phyloP scores from a whole-genome alignment of 352 stramenopile species.

The Pythium sukuiense region DNA sequence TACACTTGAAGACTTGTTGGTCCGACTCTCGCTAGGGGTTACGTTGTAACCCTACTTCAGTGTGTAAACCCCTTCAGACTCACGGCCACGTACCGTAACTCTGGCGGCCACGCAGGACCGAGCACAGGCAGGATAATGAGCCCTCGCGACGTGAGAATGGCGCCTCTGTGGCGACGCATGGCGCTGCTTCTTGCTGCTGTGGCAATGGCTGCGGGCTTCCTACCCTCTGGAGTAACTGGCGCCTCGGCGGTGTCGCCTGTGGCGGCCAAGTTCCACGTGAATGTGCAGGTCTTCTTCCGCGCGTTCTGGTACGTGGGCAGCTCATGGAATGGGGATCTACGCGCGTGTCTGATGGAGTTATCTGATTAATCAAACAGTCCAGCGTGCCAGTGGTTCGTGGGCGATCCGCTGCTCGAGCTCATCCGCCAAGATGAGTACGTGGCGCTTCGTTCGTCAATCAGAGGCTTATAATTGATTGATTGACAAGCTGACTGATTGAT shows the following conservation, averaged over 20 bases:
- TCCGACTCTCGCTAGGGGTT: conserved; percentile 3
- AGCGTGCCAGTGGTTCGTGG: conserved; percentile 82
- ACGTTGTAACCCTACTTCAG: not conserved
- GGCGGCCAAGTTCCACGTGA: conserved; percentile 33
- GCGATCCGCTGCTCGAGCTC: conserved; percentile 68
- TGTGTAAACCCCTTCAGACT: not conserved
- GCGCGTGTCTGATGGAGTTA: not conserved
- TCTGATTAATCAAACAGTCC: conserved; percentile 34
- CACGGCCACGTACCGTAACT: conserved; percentile 1
- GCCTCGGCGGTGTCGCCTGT: conserved; percentile 19
- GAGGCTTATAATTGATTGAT: not conserved
- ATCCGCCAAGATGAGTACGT: conserved; percentile 62
- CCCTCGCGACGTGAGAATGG: not conserved
- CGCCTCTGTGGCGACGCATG: conserved; percentile 9
- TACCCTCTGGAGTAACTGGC: conserved; percentile 9
- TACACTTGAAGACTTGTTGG: conserved; percentile 5
- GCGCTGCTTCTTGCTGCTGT: conserved; percentile 13
- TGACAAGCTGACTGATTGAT: conserved; percentile 1
- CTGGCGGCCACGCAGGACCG: not conserved
- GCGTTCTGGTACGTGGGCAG: conserved; percentile 56
- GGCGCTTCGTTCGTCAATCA: not conserved
- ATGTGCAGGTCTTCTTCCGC: conserved; percentile 68
- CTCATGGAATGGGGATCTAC: not conserved
- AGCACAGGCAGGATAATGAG: not conserved
- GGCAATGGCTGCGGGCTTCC: not conserved